Conservation (phyloP, 805 yeast genomes). For the Metschnikowia anglica region DNA sequence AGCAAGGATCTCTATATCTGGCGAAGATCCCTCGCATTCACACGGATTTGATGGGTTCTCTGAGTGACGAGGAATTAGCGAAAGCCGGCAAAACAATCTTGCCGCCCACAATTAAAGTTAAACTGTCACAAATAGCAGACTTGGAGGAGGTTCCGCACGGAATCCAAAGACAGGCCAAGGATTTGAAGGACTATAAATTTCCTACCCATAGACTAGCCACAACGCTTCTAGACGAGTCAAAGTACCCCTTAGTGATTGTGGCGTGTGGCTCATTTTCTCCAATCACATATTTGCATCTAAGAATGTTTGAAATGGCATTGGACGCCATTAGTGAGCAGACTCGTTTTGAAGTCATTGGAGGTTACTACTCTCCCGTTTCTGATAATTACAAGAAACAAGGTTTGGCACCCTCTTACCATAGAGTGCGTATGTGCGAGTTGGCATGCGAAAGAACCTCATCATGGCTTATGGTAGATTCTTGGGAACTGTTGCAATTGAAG, state of each 20-base stretch:
- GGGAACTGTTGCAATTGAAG: constrained; percentile 91
- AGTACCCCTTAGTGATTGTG: constrained; percentile 87
- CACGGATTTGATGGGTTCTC: constrained; percentile 49
- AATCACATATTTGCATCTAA: constrained; percentile 85
- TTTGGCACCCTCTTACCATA: constrained; percentile 79
- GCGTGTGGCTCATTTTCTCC: constrained; percentile 99
- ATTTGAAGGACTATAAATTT: constrained; percentile 66
- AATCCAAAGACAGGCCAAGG: constrained; percentile 79
- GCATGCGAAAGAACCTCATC: constrained; percentile 96
- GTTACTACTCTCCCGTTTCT: constrained; percentile 91
- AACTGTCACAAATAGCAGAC: constrained; percentile 76
- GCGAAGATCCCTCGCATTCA: constrained; percentile 53
- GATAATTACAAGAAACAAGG: constrained; percentile 94
- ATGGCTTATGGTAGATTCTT: constrained; percentile 99
- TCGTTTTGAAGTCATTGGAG: constrained; percentile 92
- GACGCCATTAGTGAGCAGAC: constrained; percentile 91
- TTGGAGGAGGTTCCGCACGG: constrained; percentile 97
- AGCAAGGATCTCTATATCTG: constrained; percentile 26
- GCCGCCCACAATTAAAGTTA: constrained; percentile 46
- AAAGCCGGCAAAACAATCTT: constrained; percentile 22
- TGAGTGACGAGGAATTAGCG: constrained; percentile 40
- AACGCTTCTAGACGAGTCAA: constrained; percentile 65
- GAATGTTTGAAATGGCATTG: constrained; percentile 99
- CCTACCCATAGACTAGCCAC: constrained; percentile 85
- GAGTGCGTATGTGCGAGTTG: constrained; percentile 97